Percentiles rank a stretch among this genome's conserved stretches.
Conservation (phyloP, 331 rosid species). For the Pyrus hybrid region DNA sequence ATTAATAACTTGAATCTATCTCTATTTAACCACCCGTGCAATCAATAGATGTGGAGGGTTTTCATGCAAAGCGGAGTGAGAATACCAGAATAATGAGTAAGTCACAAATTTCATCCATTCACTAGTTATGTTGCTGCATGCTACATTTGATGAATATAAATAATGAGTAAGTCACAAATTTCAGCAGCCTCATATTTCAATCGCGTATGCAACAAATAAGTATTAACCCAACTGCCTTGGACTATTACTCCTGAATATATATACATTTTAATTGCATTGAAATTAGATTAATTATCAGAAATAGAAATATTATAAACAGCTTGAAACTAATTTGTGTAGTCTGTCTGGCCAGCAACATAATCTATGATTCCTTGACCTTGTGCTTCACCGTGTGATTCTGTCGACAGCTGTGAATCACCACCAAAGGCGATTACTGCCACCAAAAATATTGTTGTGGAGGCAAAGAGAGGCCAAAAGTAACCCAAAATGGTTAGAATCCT, state of each 20-base stretch:
- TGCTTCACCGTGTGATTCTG: slow-evolving; percentile 41
- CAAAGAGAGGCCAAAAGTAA: slow-evolving; percentile 82
- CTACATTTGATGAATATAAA: no score
- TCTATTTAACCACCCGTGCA: no score
- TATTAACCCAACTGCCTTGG: neutral
- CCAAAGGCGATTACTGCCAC: slow-evolving; percentile 45
- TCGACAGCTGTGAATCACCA: slow-evolving; percentile 49
- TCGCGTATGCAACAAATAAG: no score
- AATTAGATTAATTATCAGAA: neutral
- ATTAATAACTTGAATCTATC: no score
- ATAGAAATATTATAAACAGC: no score
- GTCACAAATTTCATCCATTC: no score
- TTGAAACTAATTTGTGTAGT: slow-evolving; percentile 13
- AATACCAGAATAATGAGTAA: no score
- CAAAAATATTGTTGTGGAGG: slow-evolving; percentile 64
- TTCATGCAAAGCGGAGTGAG: no score
- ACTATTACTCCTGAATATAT: neutral
- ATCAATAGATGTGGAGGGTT: no score
- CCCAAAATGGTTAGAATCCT: slow-evolving; percentile 42
- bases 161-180: no score
- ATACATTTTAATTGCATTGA: neutral
- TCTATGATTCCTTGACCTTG: slow-evolving; percentile 65
- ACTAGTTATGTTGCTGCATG: no score
- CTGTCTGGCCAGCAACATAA: slow-evolving; percentile 51
- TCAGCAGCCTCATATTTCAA: neutral